These are phyloP conservation scores for Fusarium sp. DNA, from an alignment of 2,329 filamentous ascomycete genomes.

Conservation along the genomic window DNA sequence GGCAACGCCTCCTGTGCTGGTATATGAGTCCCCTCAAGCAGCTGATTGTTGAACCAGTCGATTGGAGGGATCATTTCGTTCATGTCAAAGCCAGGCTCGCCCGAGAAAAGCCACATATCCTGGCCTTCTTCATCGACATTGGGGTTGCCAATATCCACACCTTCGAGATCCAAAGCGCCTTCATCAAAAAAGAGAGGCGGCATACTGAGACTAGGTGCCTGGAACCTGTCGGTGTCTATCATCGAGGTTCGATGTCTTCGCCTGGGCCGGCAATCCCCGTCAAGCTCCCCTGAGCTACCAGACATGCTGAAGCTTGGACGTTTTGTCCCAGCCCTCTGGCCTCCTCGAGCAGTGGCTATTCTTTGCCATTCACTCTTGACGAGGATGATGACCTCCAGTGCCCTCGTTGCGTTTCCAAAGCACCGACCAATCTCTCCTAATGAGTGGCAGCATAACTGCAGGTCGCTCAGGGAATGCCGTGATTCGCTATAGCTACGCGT, in stretches of 20 bases:
- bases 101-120: constrained; percentile 1
- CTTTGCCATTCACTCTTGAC: constrained; percentile 31
- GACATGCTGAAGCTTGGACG: constrained; percentile 7
- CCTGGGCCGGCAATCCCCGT: background rate
- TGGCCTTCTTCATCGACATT: background rate
- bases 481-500: constrained; percentile 9
- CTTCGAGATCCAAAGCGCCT: background rate
- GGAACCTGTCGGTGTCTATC: background rate
- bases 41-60: constrained; percentile 5
- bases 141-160: background rate
- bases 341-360: background rate
- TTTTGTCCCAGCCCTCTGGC: background rate
- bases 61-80: background rate
- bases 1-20: background rate
- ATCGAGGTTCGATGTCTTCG: background rate
- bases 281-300: background rate
- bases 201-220: background rate
- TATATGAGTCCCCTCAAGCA: constrained; percentile 2
- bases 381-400: constrained; percentile 30
- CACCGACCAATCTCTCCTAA: constrained; percentile 32
- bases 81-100: background rate
- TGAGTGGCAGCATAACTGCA: constrained; percentile 36
- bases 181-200: background rate
- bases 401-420: constrained; percentile 29
- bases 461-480: constrained; percentile 10